Conservation (phyloP, 805 yeast species). For the Hanseniaspora lindneri region DNA sequence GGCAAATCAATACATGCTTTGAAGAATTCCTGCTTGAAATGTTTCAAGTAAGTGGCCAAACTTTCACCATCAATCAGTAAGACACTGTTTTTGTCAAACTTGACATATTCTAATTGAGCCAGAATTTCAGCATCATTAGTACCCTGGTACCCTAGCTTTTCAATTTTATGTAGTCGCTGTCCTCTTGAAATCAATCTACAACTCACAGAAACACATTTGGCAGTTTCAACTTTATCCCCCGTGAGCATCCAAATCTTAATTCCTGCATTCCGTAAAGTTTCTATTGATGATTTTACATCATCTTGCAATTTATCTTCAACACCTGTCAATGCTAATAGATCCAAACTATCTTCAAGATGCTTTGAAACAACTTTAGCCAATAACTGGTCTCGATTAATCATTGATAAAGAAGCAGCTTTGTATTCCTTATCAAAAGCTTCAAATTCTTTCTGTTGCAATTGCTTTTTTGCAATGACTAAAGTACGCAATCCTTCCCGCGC, state of each 20-base stretch:
- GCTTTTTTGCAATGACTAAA: constrained; percentile 81
- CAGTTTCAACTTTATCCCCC: constrained; percentile 98
- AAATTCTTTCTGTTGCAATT: constrained; percentile 41
- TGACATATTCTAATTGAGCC: constrained; percentile 56
- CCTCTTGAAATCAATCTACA: constrained; percentile 88
- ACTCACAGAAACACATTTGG: constrained; percentile 93
- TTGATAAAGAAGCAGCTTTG: constrained; percentile 59
- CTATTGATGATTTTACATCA: constrained; percentile 85
- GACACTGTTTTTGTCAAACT: constrained; percentile 45
- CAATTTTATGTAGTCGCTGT: constrained; percentile 79
- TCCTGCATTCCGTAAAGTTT: constrained; percentile 88
- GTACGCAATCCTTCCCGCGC: constrained; percentile 97
- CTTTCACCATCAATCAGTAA: constrained; percentile 91
- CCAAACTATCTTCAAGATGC: constrained; percentile 70
- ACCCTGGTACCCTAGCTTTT: constrained; percentile 38
- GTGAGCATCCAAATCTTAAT: constrained; percentile 98
- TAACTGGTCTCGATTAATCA: constrained; percentile 64
- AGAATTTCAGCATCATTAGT: constrained; percentile 57
- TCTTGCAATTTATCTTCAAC: constrained; percentile 91
- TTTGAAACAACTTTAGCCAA: constrained; percentile 59
- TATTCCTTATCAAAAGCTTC: constrained; percentile 55
- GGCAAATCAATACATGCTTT: constrained; percentile 68
- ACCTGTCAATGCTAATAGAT: constrained; percentile 84
- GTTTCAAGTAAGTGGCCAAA: constrained; percentile 51
- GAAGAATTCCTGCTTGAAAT: constrained; percentile 61